Conservation (phyloP, 805 yeast genomes). For the Komagataella kurtzmanii region DNA sequence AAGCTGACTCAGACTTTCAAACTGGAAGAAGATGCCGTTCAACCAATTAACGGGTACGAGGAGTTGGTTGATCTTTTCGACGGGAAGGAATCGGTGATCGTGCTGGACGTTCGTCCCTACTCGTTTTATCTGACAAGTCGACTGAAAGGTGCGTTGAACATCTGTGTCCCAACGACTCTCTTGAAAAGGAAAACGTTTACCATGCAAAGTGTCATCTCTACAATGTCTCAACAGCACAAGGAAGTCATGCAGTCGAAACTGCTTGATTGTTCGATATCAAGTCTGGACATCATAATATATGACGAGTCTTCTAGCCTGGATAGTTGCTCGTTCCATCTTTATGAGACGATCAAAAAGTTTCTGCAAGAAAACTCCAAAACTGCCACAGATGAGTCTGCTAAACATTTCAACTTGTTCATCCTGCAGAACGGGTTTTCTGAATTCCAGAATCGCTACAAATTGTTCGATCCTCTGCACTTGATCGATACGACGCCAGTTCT, state of each 20-base stretch:
- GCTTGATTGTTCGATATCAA: background rate
- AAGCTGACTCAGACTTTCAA: background rate
- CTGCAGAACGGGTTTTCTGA: constrained; percentile 2
- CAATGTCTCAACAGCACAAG: constrained; percentile 15
- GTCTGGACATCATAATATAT: constrained; percentile 17
- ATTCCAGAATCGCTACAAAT: background rate
- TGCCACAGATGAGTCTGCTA: background rate
- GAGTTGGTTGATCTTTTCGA: background rate
- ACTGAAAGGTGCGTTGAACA: constrained; percentile 19
- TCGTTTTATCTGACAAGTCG: constrained; percentile 19
- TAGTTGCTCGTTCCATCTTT: constrained; percentile 15
- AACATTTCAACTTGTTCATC: background rate
- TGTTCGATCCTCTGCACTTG: background rate
- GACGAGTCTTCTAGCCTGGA: constrained; percentile 16
- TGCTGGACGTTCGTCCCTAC: constrained; percentile 25
- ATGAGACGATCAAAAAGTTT: constrained; percentile 11
- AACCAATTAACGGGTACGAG: background rate
- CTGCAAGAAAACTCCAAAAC: background rate
- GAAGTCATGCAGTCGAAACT: constrained; percentile 4
- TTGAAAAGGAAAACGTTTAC: constrained; percentile 23
- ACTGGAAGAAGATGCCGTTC: background rate
- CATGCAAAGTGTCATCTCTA: constrained; percentile 18
- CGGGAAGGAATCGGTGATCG: background rate
- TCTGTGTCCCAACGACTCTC: constrained; percentile 30
- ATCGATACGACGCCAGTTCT: constrained; percentile 1